Conservation (phyloP, 1,139 yeast genomes). For the Taphrina wiesneri region DNA sequence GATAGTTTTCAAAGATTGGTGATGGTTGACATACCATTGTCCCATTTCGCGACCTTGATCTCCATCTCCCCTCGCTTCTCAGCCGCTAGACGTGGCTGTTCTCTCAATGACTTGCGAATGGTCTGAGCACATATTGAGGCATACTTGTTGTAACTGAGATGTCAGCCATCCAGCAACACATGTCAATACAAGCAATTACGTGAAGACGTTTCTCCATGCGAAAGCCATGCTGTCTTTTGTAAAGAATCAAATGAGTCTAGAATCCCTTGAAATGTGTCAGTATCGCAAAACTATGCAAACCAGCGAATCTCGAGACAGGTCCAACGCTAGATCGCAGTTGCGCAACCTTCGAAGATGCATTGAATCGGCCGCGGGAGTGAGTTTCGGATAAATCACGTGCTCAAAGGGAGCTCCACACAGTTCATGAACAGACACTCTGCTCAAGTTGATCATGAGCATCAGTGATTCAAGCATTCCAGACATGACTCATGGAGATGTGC, state of each 20-base stretch:
- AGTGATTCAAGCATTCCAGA: too few relatives aligned
- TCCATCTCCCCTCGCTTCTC: conserved; percentile 77
- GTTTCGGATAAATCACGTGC: too few relatives aligned
- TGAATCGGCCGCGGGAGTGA: too few relatives aligned
- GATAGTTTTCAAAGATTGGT: background rate
- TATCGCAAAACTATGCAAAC: too few relatives aligned
- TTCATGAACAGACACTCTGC: too few relatives aligned
- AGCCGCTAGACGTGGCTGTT: conserved; percentile 74
- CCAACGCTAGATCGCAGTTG: too few relatives aligned
- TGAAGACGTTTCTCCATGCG: conserved; percentile 33
- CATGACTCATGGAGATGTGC: too few relatives aligned
- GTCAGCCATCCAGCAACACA: background rate
- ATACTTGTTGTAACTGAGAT: conserved; percentile 74
- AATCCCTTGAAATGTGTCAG: too few relatives aligned
- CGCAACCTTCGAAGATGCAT: too few relatives aligned
- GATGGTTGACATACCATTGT: conserved; percentile 56
- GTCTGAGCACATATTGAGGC: conserved; percentile 88
- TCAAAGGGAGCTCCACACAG: too few relatives aligned
- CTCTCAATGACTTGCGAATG: conserved; percentile 84
- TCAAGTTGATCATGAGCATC: too few relatives aligned
- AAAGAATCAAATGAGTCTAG: background rate
- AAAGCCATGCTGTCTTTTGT: conserved; percentile 13
- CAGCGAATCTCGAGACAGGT: too few relatives aligned
- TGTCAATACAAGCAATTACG: background rate
- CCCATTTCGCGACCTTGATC: conserved; percentile 70